Percentiles rank a stretch among this genome's conserved stretches.
These are phyloP conservation scores for Naganishia vishniacii DNA, from an alignment of 768 basidiomycete genomes.

Conservation along the genomic window DNA sequence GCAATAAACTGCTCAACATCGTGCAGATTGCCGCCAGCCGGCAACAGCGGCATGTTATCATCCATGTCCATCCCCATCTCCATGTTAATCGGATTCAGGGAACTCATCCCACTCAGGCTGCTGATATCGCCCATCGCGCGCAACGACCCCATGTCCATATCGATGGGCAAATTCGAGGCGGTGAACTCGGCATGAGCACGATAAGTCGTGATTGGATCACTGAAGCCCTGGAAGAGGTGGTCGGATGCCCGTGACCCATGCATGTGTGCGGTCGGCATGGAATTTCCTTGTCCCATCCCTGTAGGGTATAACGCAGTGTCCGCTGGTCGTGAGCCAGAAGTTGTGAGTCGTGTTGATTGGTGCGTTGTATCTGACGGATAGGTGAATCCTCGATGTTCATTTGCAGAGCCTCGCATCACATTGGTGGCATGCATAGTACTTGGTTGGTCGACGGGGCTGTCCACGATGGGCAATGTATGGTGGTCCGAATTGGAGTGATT, in stretches of 20 bases:
- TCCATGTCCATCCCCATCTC: conserved; percentile 43
- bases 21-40: conserved; percentile 5
- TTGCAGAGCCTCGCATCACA: neutral
- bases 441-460: neutral
- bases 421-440: neutral
- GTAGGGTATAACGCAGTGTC: neutral
- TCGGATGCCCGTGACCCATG: neutral
- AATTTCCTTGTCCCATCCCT: too few relatives aligned
- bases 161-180: conserved; percentile 12
- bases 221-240: neutral
- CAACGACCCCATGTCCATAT: conserved; percentile 9
- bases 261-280: neutral
- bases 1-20: conserved; percentile 25
- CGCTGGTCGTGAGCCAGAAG: neutral
- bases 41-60: conserved; percentile 20
- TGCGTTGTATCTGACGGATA: neutral
- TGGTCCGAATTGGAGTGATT: conserved; percentile 3
- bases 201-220: neutral
- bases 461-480: neutral
- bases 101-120: conserved; percentile 47
- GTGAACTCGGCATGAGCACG: conserved; percentile 12
- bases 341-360: neutral
- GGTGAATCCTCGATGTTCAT: neutral
- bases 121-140: conserved; percentile 5
- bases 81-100: conserved; percentile 50